A percentile compares a stretch with the other conserved stretches of the same genome.
These are phyloP conservation scores for Aspergillus pseudoglaucus DNA, from an alignment of 2,329 filamentous ascomycete species.

Conservation along the genomic window DNA sequence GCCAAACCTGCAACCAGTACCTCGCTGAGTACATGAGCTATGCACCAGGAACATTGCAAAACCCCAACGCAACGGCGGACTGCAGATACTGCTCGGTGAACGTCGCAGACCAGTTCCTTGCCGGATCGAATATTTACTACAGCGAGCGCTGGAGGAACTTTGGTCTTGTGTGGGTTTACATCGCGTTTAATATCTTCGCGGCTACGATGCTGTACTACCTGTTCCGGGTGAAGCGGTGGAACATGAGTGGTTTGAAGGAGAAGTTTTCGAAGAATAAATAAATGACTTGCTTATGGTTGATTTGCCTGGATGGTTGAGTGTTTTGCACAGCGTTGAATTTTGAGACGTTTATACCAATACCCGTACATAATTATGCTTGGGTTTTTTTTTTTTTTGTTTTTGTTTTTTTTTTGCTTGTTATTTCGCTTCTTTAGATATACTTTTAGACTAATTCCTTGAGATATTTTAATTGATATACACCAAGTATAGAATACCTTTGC, in stretches of 20 bases:
- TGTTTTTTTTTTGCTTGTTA: no score
- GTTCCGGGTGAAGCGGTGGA: conserved; percentile 24
- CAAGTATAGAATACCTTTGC: no score
- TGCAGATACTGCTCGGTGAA: conserved; percentile 47
- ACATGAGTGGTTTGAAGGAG: conserved; percentile 10
- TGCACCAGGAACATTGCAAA: conserved; percentile 49
- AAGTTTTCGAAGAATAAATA: conserved; percentile 4
- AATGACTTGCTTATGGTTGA: no score
- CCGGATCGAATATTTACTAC: conserved; percentile 45
- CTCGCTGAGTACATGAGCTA: conserved; percentile 44
- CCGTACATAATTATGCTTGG: no score
- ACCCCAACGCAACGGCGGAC: conserved; percentile 40
- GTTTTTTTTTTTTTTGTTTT: no score
- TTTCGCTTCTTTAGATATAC: no score
- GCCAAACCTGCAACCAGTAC: conserved; percentile 56
- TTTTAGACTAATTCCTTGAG: no score
- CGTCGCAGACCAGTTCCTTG: conserved; percentile 34
- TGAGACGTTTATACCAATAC: no score
- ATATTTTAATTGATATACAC: no score
- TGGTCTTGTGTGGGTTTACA: conserved; percentile 55
- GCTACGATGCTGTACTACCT: conserved; percentile 43
- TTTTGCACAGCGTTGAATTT: no score
- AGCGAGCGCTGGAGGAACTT: conserved; percentile 61
- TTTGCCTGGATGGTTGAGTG: no score
- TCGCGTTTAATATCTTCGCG: conserved; percentile 50